phyloP scores from a whole-genome alignment of 106 monocot species.

The Apostasia ramifera region DNA sequence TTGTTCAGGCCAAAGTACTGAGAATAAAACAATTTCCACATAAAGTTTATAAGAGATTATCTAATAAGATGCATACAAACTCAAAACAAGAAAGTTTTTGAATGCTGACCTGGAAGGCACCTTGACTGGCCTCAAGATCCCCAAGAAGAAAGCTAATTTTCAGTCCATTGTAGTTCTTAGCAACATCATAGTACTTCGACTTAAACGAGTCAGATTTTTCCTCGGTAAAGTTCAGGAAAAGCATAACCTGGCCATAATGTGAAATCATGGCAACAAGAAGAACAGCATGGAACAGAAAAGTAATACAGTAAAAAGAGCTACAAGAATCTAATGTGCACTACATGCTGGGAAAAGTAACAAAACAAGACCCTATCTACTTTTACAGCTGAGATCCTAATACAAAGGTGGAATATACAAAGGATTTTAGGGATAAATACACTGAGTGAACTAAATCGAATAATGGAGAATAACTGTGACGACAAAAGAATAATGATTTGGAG shows the following conservation, averaged over 20 bases:
- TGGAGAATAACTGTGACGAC: too few species aligned
- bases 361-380: too few species aligned
- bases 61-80: background rate
- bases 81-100: background rate
- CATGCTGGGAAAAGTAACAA: too few species aligned
- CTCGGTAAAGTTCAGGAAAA: conserved; percentile 61
- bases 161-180: conserved; percentile 43
- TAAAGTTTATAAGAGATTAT: conserved; percentile 8
- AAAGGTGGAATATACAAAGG: too few species aligned
- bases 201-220: conserved; percentile 57
- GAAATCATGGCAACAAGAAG: background rate
- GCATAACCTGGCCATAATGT: conserved; percentile 52
- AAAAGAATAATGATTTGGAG: too few species aligned
- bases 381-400: too few species aligned
- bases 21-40: conserved; percentile 6
- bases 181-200: conserved; percentile 50
- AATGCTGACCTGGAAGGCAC: conserved; percentile 72
- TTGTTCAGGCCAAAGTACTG: conserved; percentile 80
- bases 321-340: background rate
- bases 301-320: background rate
- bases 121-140: conserved; percentile 66
- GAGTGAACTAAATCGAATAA: too few species aligned
- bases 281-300: background rate
- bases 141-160: conserved; percentile 69
- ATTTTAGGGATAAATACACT: too few species aligned